phyloP scores from a whole-genome alignment of 1,139 yeast species.

The Geotrichum europaeum region DNA sequence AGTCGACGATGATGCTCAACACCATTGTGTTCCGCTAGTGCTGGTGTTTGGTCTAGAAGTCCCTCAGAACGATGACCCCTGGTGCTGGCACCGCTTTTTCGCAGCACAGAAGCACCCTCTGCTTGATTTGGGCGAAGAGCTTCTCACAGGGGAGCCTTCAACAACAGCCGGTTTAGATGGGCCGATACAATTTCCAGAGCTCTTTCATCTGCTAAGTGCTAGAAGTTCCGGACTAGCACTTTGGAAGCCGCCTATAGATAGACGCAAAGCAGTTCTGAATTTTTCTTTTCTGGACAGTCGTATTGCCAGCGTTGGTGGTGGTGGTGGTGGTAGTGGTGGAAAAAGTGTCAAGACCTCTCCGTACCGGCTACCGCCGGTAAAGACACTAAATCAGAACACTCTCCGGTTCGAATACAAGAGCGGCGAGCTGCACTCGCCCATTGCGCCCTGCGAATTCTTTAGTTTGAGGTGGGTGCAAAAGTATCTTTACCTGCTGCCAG shows the following conservation, averaged over 20 bases:
- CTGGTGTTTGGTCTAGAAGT: constrained; percentile 26
- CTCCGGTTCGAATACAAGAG: neutral
- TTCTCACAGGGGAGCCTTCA: constrained; percentile 17
- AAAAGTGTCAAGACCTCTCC: constrained; percentile 25
- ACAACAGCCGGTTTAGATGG: neutral
- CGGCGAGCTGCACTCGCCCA: constrained; percentile 27
- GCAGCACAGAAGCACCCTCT: constrained; percentile 20
- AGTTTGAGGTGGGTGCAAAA: constrained; percentile 46
- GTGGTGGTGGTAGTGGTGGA: neutral
- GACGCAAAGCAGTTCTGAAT: neutral
- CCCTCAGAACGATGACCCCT: neutral
- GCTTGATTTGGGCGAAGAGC: constrained; percentile 18
- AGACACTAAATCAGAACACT: neutral
- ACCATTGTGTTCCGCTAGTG: constrained; percentile 27
- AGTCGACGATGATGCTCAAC: constrained; percentile 19
- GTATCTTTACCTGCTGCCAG: constrained; percentile 41
- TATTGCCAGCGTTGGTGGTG: neutral
- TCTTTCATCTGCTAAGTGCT: neutral
- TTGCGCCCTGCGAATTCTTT: constrained; percentile 41
- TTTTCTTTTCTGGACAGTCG: neutral
- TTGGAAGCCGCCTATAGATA: neutral
- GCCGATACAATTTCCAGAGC: constrained; percentile 12
- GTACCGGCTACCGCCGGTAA: constrained; percentile 17
- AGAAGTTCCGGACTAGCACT: neutral
- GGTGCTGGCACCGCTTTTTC: neutral